These are phyloP conservation scores for Flueggea neowawraea DNA, from an alignment of 441 rosid genomes.

Conservation along the genomic window DNA sequence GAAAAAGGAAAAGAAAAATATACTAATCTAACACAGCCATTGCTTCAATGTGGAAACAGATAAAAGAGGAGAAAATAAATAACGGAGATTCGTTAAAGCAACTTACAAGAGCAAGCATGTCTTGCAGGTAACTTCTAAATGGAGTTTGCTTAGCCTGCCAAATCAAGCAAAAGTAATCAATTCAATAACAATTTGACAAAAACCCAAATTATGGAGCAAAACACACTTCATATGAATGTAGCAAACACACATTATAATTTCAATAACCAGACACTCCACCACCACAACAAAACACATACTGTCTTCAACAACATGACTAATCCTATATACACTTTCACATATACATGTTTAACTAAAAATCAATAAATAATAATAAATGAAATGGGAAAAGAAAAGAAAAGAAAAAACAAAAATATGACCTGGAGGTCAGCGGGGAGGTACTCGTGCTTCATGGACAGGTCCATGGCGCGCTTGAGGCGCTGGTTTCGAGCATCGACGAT, in stretches of 20 bases:
- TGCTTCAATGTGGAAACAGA: too few species aligned
- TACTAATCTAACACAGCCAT: neutral
- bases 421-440: slow-evolving; percentile 75
- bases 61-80: neutral
- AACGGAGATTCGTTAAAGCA: neutral
- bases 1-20: neutral
- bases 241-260: too few species aligned
- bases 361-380: neutral
- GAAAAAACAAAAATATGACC: slow-evolving; percentile 18
- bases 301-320: too few species aligned
- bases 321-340: too few species aligned
- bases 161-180: neutral
- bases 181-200: too few species aligned
- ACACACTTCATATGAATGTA: too few species aligned
- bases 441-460: slow-evolving; percentile 94
- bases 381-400: slow-evolving; percentile 10
- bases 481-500: slow-evolving; percentile 86
- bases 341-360: neutral
- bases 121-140: slow-evolving; percentile 86
- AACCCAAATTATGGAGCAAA: too few species aligned
- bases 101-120: slow-evolving; percentile 91
- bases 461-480: slow-evolving; percentile 95
- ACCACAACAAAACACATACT: too few species aligned
- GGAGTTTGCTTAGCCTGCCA: slow-evolving; percentile 87
- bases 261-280: too few species aligned